Evolutionary conservation across 208 protist genomes (phyloP).

Genomic region (Wallacemonas sp.): DNA sequence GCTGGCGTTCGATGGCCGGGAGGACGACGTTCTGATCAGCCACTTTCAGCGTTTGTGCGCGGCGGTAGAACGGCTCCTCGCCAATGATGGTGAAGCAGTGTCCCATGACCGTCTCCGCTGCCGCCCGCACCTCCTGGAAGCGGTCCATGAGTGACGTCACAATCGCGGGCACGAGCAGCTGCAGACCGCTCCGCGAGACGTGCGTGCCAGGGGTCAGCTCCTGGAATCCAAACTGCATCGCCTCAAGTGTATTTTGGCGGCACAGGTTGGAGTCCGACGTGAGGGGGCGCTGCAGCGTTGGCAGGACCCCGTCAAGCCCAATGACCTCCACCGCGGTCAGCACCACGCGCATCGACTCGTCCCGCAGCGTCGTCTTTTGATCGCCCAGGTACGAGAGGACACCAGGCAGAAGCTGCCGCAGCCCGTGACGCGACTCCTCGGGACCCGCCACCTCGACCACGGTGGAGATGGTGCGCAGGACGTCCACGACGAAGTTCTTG

Average conservation of each 20-base stretch:
- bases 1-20: slow-evolving; percentile 69
- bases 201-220: slow-evolving; percentile 26
- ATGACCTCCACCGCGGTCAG: slow-evolving; percentile 56
- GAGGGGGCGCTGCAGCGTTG: slow-evolving; percentile 69
- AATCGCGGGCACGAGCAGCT: slow-evolving; percentile 59
- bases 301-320: slow-evolving; percentile 67
- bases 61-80: slow-evolving; percentile 55
- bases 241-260: slow-evolving; percentile 73
- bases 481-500: slow-evolving; percentile 89
- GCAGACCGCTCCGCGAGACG: slow-evolving; percentile 42
- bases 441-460: slow-evolving; percentile 55
- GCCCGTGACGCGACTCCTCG: slow-evolving; percentile 40
- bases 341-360: slow-evolving; percentile 68
- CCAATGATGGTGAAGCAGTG: slow-evolving; percentile 65
- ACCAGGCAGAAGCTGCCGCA: slow-evolving; percentile 62
- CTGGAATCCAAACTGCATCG: slow-evolving; percentile 72
- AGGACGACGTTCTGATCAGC: slow-evolving; percentile 81
- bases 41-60: slow-evolving; percentile 62
- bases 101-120: slow-evolving; percentile 76
- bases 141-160: slow-evolving; percentile 79
- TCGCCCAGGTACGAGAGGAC: slow-evolving; percentile 77
- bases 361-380: slow-evolving; percentile 75
- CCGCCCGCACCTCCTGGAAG: slow-evolving; percentile 72
- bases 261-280: slow-evolving; percentile 72
- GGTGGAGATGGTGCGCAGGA: slow-evolving; percentile 61